Percentiles rank a stretch among this genome's conserved stretches.
Conservation (phyloP, 176 grass and related monocot genomes). For the maize (Zea mays) region Zm-B73-REFERENCE-NAM-5.0 NC_050100.1:66750501-66751000, state of each 20-base stretch:
- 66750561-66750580: constrained; percentile 64
- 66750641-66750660: constrained; percentile 60
- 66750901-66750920: neutral
- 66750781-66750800: constrained; percentile 54
- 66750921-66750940: neutral
- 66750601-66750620: constrained; percentile 64
- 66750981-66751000: constrained; percentile 26
- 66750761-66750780: constrained; percentile 53
- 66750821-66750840: constrained; percentile 40
- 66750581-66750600: constrained; percentile 53
- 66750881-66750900: neutral
- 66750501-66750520: neutral
- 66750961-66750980: neutral
- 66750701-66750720: constrained; percentile 64
- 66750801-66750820: constrained; percentile 59
- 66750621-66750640: constrained; percentile 58
- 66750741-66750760: constrained; percentile 62
- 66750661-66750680: constrained; percentile 41
- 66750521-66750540: neutral
- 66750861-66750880: neutral
- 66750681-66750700: constrained; percentile 58
- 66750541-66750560: constrained; percentile 47
- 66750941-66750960: constrained; percentile 8
- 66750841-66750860: constrained; percentile 18
- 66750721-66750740: constrained; percentile 53